Evolutionary conservation across 2,329 filamentous ascomycete species (phyloP), one percentile per base, ranked within the genome.

Genomic region (Sporothrix pseudoabietina): DNA sequence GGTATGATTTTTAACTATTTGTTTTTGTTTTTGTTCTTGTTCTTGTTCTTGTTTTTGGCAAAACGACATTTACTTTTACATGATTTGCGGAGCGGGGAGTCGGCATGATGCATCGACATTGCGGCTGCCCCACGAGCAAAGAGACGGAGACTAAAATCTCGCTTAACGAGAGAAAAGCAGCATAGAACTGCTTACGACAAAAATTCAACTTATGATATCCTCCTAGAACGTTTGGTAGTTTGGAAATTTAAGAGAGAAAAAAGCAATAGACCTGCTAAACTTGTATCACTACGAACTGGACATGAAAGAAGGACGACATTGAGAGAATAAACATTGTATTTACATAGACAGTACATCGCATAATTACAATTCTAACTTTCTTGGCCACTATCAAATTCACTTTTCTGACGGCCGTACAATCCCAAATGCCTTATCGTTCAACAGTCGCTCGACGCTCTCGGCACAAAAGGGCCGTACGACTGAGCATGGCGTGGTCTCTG

Each of bases 171-270:
- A 19, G 52, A 65, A 8, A 39, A n/a, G 35, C 59, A 55, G 26
- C 12, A 52, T 8, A 12, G 16, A 55, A 26, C 66, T 69, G 66
- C 52, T 49, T 32, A 70, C 35, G 74, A 52, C 55, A 73, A 12
- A 63, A 80, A 80, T 80, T 80, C 79, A 80, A 80, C 79, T 80
- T 76, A 77, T 77, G 77, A 78, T 78, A 78, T 78, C 78, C 76
- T 69, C 66, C 69, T 61, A 68, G 69, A 69, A 30, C 39, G 22
- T 30, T 66, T 71, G 69, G 47, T 59, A 59, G 54, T 59, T 47
- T n/a, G 22, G 22, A 39, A 70, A 39, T 69, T 22, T 4, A 49
- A 30, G 16, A 44, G 35, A 66, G 4, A 26, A 44, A 5, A 54
- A 35, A 19, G 52, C 69, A 22, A 52, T 16, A 61, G 54, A 47